Evolutionary conservation across 257 asterid genomes (phyloP), one percentile per base, ranked within the genome.

Genomic region (Solanum bulbocastanum): DNA sequence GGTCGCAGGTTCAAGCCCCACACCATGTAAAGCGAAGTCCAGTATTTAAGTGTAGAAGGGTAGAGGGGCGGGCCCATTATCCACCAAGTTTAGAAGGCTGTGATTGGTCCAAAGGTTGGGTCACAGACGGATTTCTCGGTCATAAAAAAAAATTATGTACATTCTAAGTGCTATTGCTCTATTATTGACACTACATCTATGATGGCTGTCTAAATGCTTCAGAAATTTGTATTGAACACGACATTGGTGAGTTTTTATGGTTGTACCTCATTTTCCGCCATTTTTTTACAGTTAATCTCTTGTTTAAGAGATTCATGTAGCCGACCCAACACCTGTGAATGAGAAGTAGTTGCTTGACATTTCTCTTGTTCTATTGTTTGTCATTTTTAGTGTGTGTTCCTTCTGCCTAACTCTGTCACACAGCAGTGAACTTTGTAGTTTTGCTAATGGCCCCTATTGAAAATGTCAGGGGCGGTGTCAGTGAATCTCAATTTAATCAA

Each of bases 401-500:
- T 44, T 36, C 66, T 16, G 66, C 39, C 85, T 27, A 15, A 27
- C 66, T 78, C 15, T 25, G 30, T 79, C 27, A 46, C 27, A 46
- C 30, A 44, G 66, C 40, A 27, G 16, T 46, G 84, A 27, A 79
- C 85, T 42, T 79, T 2, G 40, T 79, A 27, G 39, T 79, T 79
- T 46, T 44, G 27, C 85, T 79, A 16, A 27, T 44, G 85, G 2
- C n/a, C 66, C 11, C 12, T 27, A 44, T 15, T 16, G 27, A 15
- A 44, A 78, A 8, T 90, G 72, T 44, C 96, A 96, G 98, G 88
- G 98, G 94, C 56, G 99, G 98, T 36, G 98, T 96, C 30, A 94
- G 99, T 56, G 99, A 96, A 37, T 93, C 97, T 5, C 99, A 96
- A 89, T 96, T 96, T 85, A 94, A 89, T 62, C 99, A 96, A 90